Evolutionary conservation across 495 filamentous ascomycete genomes (phyloP), one percentile per base, ranked within the genome.

Genomic region (Penicillium robsamsonii): DNA sequence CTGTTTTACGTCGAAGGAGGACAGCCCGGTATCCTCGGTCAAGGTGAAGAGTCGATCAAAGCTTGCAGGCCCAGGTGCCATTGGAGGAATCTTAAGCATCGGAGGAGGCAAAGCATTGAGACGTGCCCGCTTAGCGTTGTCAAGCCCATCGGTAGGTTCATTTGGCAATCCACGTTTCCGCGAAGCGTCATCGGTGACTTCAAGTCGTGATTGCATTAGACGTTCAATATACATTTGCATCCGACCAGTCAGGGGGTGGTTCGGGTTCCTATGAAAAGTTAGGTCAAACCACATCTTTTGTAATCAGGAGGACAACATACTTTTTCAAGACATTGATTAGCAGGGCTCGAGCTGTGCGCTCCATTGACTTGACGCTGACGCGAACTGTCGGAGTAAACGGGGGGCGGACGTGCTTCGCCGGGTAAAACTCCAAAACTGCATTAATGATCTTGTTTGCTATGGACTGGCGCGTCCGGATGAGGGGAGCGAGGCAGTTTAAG

Each of bases 361-460:
- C 94, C 85, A 97, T 94, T 1, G 92, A 96, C 71, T 88, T 90
- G 47, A 96, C 77, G 40, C 90, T 83, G 35, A 99, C 85, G 50
- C 87, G 91, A 31, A 82, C 80, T 64, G 86, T 88, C 4, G 89
- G 80, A 1, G 88, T 92, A 74, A 95, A 81, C 13, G 90, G 87
- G 6, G 83, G 82, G 60, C 83, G 86, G 42, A 87, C 87, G 56
- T 87, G 84, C 63, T 85, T 89, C 8, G 96, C 71, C 7, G 94
- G 94, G 68, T 95, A 95, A 78, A 96, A 99, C 61, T 85, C 90
- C n/a, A 97, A 72, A 24, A 97, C 79, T 2, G 88, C 81, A 64
- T 84, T 87, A 46, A 96, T 72, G 56, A 97, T 95, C 64, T 91
- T 92, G 69, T 84, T 90, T 24, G 90, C 81, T 56, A 95, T 87